Evolutionary conservation across 1,284 basidiomycete species (phyloP).

Genomic region (Sporisorium graminicola): DNA sequence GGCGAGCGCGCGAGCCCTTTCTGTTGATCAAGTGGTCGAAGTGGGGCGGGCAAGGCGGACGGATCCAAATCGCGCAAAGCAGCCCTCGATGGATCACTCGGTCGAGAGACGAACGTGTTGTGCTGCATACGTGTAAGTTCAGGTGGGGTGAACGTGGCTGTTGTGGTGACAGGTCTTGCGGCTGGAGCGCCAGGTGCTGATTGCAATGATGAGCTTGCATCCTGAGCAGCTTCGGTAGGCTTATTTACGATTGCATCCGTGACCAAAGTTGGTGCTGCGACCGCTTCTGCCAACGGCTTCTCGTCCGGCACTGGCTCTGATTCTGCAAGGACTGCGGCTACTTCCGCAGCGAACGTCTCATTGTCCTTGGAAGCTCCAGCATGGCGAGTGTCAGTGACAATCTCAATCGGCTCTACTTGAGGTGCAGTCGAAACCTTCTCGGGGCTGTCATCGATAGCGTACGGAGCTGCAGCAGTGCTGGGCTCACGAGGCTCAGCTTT

Average conservation of each 20-base stretch:
- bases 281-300: slow-evolving; percentile 6
- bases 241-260: slow-evolving; percentile 12
- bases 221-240: neutral
- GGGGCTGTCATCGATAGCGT: neutral
- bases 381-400: neutral
- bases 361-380: neutral
- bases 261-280: slow-evolving; percentile 16
- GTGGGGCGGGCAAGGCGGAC: slow-evolving; percentile 23
- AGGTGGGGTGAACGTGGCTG: slow-evolving; percentile 22
- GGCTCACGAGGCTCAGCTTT: neutral
- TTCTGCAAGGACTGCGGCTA: slow-evolving; percentile 13
- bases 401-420: neutral
- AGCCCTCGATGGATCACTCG: slow-evolving; percentile 21
- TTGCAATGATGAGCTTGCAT: neutral
- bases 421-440: neutral
- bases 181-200: slow-evolving; percentile 6
- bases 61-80: slow-evolving; percentile 19
- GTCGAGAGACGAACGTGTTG: slow-evolving; percentile 42
- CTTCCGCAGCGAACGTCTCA: slow-evolving; percentile 19
- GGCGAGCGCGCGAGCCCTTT: slow-evolving; percentile 11
- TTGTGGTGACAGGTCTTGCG: slow-evolving; percentile 14
- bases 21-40: slow-evolving; percentile 23
- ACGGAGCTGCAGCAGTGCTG: slow-evolving; percentile 5
- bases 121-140: slow-evolving; percentile 33
- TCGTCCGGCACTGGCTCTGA: slow-evolving; percentile 11